Conservation (phyloP, 805 yeast genomes). For the Saccharomycopsis oosterbeekiorum region DNA sequence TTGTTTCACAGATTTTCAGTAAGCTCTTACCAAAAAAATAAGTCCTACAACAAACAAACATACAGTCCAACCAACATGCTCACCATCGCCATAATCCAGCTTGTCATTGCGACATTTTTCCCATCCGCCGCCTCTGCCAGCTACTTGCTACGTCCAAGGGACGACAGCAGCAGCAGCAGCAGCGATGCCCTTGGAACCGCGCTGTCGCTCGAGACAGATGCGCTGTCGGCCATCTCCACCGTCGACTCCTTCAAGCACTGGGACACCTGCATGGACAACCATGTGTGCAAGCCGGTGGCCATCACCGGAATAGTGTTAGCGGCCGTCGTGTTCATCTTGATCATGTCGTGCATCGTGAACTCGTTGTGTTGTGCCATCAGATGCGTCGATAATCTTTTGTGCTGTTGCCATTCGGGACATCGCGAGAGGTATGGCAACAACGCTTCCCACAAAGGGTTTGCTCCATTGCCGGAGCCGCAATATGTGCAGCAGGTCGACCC, state of each 20-base stretch:
- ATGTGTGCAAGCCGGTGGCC: constrained; percentile 63
- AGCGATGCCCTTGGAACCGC: neutral
- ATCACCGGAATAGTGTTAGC: constrained; percentile 64
- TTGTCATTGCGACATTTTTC: neutral
- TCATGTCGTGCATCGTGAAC: constrained; percentile 43
- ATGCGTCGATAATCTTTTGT: constrained; percentile 40
- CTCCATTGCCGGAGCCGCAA: constrained; percentile 16
- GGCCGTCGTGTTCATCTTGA: constrained; percentile 42
- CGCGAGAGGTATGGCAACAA: constrained; percentile 1
- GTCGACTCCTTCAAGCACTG: constrained; percentile 47
- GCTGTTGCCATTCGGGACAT: constrained; percentile 25
- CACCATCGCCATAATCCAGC: neutral
- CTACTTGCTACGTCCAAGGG: neutral
- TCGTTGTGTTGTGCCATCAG: constrained; percentile 50
- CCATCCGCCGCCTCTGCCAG: neutral
- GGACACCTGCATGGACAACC: constrained; percentile 76
- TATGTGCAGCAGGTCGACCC: constrained; percentile 16
- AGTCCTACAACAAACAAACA: neutral
- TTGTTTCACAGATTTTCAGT: no score
- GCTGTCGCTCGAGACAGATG: neutral
- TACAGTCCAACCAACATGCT: neutral
- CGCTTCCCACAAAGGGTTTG: constrained; percentile 7
- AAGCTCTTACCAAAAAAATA: no score
- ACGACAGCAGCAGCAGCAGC: neutral
- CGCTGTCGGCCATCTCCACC: constrained; percentile 21